Percentiles rank a stretch among this genome's conserved stretches.
phyloP scores from a whole-genome alignment of 768 basidiomycete genomes.

The Psilocybe tampanensis region DNA sequence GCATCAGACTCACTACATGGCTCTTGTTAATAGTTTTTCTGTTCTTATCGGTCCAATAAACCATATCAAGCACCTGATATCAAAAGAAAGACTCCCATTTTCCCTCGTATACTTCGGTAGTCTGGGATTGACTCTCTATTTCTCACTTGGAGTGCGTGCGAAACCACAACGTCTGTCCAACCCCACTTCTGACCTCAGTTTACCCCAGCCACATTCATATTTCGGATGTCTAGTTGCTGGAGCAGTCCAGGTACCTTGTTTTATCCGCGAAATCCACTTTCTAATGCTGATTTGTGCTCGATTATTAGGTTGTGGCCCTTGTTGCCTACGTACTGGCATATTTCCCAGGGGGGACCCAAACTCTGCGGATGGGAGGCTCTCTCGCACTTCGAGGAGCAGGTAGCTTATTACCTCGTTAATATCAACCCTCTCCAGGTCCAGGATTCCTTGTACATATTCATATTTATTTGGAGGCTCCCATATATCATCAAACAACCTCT shows the following conservation, averaged over 20 bases:
- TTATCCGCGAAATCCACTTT: background rate
- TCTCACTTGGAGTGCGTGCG: conserved; percentile 79
- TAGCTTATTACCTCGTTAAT: conserved; percentile 76
- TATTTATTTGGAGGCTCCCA: background rate
- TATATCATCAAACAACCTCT: background rate
- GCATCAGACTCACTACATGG: background rate
- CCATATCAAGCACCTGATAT: conserved; percentile 86
- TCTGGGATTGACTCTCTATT: conserved; percentile 86
- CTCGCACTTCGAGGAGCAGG: conserved; percentile 85
- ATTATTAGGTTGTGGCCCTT: conserved; percentile 72
- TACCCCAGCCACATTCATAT: conserved; percentile 73
- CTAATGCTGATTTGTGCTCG: background rate
- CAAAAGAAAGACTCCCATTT: conserved; percentile 85
- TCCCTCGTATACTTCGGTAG: conserved; percentile 81
- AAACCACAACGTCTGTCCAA: background rate
- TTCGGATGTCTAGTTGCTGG: conserved; percentile 85
- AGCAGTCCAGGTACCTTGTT: conserved; percentile 64
- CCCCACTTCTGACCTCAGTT: background rate
- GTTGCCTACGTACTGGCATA: conserved; percentile 91
- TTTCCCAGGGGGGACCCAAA: conserved; percentile 89
- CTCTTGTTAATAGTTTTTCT: conserved; percentile 57
- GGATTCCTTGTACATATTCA: conserved; percentile 1
- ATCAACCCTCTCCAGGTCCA: background rate
- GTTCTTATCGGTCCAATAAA: conserved; percentile 90
- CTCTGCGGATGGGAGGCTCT: conserved; percentile 77